Percentiles rank a stretch among this genome's conserved stretches.
phyloP scores from a whole-genome alignment of 1,284 basidiomycete species.

The Violaceomyces palustris region DNA sequence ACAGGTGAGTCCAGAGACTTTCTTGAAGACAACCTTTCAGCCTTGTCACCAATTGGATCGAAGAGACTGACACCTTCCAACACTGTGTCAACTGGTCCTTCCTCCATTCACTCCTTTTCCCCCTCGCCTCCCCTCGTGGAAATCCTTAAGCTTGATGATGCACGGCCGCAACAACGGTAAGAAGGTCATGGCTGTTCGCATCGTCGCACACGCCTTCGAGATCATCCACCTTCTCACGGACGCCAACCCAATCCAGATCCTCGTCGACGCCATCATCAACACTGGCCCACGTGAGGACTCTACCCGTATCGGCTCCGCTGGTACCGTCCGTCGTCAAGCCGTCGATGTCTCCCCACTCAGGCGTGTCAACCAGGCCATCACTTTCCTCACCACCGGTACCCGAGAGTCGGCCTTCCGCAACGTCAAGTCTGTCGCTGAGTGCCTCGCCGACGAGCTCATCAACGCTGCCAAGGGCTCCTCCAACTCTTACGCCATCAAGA shows the following conservation, averaged over 20 bases:
- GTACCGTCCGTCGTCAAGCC: conserved; percentile 98
- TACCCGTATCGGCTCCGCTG: conserved; percentile 98
- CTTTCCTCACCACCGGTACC: conserved; percentile 91
- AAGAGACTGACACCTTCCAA: no score
- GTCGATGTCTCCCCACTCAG: conserved; percentile 99
- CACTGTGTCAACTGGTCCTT: no score
- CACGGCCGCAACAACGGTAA: conserved; percentile 99
- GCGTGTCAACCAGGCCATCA: conserved; percentile 94
- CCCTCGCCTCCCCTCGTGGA: no score
- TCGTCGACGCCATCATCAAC: conserved; percentile 99
- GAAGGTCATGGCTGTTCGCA: conserved; percentile 98
- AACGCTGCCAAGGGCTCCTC: conserved; percentile 99
- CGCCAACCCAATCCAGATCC: conserved; percentile 98
- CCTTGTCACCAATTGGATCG: no score
- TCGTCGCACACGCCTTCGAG: conserved; percentile 98
- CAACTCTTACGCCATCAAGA: conserved; percentile 99
- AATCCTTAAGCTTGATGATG: conserved; percentile 71
- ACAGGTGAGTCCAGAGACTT: conserved; percentile 68
- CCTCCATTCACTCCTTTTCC: no score
- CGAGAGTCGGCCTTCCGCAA: conserved; percentile 99
- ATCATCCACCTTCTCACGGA: conserved; percentile 99
- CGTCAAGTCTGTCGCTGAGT: conserved; percentile 92
- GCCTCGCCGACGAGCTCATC: conserved; percentile 98
- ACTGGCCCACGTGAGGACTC: conserved; percentile 99
- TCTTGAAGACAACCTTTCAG: no score